Base-by-base conservation (phyloP, 2,329 filamentous ascomycete genomes). In the Thelonectria discophora region DNA sequence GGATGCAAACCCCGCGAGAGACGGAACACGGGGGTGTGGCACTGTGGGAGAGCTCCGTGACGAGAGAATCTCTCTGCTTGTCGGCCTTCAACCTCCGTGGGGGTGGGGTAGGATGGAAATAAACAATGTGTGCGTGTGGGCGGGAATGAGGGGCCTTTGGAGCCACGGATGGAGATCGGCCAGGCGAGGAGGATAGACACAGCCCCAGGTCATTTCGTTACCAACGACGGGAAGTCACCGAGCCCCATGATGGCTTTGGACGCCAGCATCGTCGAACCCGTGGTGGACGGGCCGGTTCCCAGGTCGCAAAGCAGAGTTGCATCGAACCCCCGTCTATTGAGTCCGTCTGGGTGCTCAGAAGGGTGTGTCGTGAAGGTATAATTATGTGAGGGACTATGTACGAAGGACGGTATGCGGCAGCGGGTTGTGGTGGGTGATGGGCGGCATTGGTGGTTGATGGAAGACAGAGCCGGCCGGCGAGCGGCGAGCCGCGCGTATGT, bases 21-120 rank as follows among this genome's bases (percentile, higher is more conserved):
- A 54, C 39, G 50, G 49, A 21, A 48, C 27, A 47, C 24, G 27
- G 46, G 49, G 51, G 57, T 39, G 52, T 17, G 40, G 37, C 51
- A 20, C 21, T 24, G 21, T 24, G 21, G 21, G 21, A 24, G 47
- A 39, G 45, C 53, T 53, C 32, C 17, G 46, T 12, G 21, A 43
- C 37, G 43, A 11, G 49, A 52, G 48, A 46, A n/a, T 20, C 47
- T 58, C 46, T 53, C 20, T 27, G 57, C 10, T 55, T 32, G 61
- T 52, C 68, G 68, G 68, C 30, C 68, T 70, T 70, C 58, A 67
- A 70, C 66, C 66, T 71, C 69, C 69, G 69, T 71, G 69, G 69
- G 69, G 69, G 69, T 70, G 68, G 62, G 62, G 63, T 37, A 42
- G 52, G 24, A 55, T 69, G 57, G 62, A 60, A 71, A 66, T 65